phyloP scores from a whole-genome alignment of 169 alveolate species.

The Eimeria falciformis region DNA sequence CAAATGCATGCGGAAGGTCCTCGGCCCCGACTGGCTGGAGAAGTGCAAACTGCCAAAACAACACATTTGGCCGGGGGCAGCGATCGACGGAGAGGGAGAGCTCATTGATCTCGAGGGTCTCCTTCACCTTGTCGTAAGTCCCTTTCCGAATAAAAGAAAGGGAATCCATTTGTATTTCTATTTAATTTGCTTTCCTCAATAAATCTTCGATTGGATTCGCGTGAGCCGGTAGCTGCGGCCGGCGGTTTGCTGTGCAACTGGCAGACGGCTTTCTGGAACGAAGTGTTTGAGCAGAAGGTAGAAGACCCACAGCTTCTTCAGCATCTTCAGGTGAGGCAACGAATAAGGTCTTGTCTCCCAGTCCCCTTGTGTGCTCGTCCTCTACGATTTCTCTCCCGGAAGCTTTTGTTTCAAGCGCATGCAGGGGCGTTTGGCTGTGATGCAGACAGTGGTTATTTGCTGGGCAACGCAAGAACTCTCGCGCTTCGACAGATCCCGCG shows the following conservation, averaged over 20 bases:
- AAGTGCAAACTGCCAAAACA: conserved; percentile 39
- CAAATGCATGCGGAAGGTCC: conserved; percentile 8
- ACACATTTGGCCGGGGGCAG: conserved; percentile 45
- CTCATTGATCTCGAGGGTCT: conserved; percentile 58
- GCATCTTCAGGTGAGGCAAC: conserved; percentile 59
- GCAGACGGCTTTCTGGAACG: conserved; percentile 67
- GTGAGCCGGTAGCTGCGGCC: too few species aligned
- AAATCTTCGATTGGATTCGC: neutral
- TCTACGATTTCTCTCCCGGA: too few species aligned
- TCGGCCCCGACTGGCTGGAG: conserved; percentile 35
- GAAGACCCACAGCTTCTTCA: conserved; percentile 59
- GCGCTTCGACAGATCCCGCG: neutral
- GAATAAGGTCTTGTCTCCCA: neutral
- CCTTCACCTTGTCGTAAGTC: conserved; percentile 44
- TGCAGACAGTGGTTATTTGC: conserved; percentile 55
- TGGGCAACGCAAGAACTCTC: conserved; percentile 69
- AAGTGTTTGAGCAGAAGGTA: conserved; percentile 40
- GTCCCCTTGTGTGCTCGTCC: too few species aligned
- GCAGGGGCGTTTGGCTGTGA: too few species aligned
- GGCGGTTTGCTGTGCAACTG: neutral
- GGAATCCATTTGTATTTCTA: neutral
- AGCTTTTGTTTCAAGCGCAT: too few species aligned
- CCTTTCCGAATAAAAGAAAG: too few species aligned
- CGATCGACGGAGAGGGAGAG: conserved; percentile 42
- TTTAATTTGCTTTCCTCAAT: neutral